These are phyloP conservation scores for Carnegiea gigantea DNA, from an alignment of 179 eudicot genomes.

Conservation along the genomic window DNA sequence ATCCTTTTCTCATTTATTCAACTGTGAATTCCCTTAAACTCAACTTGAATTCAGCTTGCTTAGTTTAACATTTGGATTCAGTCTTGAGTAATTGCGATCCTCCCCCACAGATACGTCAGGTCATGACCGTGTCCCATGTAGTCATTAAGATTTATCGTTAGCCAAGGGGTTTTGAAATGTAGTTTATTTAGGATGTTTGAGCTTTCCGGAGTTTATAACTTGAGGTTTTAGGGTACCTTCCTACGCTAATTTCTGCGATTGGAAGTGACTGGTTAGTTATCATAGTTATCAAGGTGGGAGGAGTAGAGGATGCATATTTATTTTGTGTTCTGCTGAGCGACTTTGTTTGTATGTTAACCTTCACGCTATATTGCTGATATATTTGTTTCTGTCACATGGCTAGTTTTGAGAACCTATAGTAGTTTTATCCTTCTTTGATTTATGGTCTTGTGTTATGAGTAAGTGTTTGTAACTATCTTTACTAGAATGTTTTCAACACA, in stretches of 20 bases:
- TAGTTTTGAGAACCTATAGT: not conserved
- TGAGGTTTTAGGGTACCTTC: not conserved
- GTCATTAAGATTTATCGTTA: not conserved
- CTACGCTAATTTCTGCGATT: not conserved
- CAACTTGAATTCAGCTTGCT: no score
- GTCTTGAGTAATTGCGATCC: no score
- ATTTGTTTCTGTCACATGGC: not conserved
- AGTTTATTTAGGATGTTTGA: not conserved
- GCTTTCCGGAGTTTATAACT: not conserved
- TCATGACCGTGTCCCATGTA: not conserved
- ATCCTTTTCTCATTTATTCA: no score
- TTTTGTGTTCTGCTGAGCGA: not conserved
- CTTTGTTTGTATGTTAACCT: not conserved
- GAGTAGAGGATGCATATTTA: not conserved
- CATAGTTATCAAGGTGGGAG: not conserved
- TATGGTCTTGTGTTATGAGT: not conserved
- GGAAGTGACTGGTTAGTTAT: not conserved
- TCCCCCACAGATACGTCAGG: no score
- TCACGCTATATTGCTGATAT: constrained; percentile 3
- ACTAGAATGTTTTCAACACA: not conserved
- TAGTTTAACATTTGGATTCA: no score
- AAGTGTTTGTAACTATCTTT: not conserved
- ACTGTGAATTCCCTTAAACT: no score
- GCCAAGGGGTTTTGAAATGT: not conserved
- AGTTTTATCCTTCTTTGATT: not conserved